phyloP scores from a whole-genome alignment of 257 asterid species.

The Striga asiatica region DNA sequence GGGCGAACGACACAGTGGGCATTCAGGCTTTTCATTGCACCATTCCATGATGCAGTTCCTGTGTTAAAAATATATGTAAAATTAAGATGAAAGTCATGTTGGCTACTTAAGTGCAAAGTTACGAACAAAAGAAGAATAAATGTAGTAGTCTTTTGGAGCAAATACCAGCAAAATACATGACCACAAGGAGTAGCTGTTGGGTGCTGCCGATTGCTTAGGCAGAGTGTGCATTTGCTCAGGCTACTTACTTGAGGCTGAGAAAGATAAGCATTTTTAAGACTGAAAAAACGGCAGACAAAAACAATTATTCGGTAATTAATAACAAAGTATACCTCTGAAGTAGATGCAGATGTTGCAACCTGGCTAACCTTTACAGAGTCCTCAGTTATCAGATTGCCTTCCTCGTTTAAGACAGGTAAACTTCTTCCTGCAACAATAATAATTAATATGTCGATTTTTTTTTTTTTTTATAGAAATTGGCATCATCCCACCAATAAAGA shows the following conservation, averaged over 20 bases:
- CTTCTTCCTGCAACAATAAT: conserved; percentile 50
- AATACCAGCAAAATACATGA: conserved; percentile 95
- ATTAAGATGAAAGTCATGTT: neutral
- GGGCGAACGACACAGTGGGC: conserved; percentile 94
- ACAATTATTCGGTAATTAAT: neutral
- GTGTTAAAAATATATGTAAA: conserved; percentile 3
- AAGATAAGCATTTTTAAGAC: neutral
- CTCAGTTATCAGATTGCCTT: conserved; percentile 60
- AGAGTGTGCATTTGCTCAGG: conserved; percentile 86
- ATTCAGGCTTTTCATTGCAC: conserved; percentile 98
- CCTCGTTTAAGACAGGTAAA: conserved; percentile 73
- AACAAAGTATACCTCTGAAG: conserved; percentile 54
- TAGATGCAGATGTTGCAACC: conserved; percentile 47
- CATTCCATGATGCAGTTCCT: conserved; percentile 99
- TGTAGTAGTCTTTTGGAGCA: conserved; percentile 1
- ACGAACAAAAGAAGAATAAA: too few relatives aligned
- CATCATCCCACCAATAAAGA: neutral
- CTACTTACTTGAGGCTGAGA: conserved; percentile 53
- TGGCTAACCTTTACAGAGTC: conserved; percentile 53
- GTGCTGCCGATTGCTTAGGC: conserved; percentile 82
- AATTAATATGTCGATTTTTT: too few relatives aligned
- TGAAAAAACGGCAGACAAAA: neutral
- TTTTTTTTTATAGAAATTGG: neutral
- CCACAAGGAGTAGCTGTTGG: conserved; percentile 98
- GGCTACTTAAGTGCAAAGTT: too few relatives aligned